phyloP scores from a whole-genome alignment of 345 rosid species.

The Gossypium rotundifolium region DNA sequence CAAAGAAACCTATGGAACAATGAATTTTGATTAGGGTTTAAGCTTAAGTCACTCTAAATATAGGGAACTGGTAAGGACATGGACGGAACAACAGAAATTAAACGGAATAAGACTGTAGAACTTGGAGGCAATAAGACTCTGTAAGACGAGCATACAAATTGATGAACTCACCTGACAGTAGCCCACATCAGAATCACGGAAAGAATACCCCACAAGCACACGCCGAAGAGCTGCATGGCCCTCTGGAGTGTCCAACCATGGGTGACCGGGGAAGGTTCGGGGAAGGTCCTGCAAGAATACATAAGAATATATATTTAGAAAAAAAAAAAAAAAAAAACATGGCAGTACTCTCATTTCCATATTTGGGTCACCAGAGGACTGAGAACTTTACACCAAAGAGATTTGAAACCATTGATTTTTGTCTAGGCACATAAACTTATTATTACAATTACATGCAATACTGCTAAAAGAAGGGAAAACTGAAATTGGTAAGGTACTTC shows the following conservation, averaged over 20 bases:
- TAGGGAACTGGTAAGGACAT: too few species aligned
- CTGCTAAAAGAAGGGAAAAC: not conserved
- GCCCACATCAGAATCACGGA: conserved; percentile 99
- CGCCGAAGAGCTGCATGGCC: conserved; percentile 93
- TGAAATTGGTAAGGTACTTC: not conserved
- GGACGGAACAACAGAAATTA: not conserved
- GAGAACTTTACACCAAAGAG: not conserved
- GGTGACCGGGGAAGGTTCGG: conserved; percentile 23
- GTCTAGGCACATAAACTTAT: not conserved
- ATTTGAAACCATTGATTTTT: not conserved
- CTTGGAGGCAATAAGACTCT: not conserved
- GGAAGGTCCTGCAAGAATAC: conserved; percentile 2
- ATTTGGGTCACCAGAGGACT: not conserved
- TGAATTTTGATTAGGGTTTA: not conserved
- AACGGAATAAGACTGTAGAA: not conserved
- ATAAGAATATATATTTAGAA: not conserved
- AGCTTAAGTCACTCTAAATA: not conserved
- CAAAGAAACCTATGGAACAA: not conserved
- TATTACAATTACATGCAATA: not conserved
- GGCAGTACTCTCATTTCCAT: not conserved
- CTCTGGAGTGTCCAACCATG: conserved; percentile 97
- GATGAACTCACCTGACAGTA: conserved; percentile 80
- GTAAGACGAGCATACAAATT: not conserved
- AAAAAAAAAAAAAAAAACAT: not conserved
- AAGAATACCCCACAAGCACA: conserved; percentile 93